Percentiles rank a stretch among this genome's conserved stretches.
Evolutionary conservation across 441 rosid genomes (phyloP).

Genomic region (Adansonia madagascariensis): DNA sequence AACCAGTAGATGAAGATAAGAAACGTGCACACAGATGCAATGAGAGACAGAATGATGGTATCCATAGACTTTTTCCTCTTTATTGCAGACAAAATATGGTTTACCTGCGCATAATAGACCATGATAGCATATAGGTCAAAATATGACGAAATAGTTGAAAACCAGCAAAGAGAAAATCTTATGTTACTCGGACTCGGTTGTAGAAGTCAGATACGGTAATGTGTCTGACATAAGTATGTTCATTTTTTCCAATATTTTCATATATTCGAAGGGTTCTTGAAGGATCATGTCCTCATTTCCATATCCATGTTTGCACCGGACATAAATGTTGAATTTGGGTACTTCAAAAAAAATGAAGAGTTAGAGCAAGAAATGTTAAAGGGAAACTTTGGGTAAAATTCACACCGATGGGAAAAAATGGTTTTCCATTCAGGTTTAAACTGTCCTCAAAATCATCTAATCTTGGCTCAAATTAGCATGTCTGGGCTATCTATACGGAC

Average conservation of each 20-base stretch:
- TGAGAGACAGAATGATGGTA: slow-evolving; percentile 82
- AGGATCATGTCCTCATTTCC: no score
- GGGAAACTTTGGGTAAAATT: background rate
- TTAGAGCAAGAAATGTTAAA: background rate
- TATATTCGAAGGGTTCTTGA: no score
- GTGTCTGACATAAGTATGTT: no score
- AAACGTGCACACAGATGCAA: slow-evolving; percentile 91
- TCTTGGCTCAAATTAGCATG: background rate
- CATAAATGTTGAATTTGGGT: no score
- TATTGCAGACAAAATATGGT: slow-evolving; percentile 70
- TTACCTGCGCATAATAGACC: slow-evolving; percentile 57
- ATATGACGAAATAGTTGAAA: background rate
- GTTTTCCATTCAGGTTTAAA: background rate
- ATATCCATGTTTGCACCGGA: no score
- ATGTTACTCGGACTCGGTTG: no score
- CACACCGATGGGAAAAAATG: background rate
- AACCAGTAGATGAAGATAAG: slow-evolving; percentile 91
- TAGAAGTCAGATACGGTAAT: no score
- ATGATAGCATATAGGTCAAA: background rate
- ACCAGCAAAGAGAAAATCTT: background rate
- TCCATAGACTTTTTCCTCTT: slow-evolving; percentile 97
- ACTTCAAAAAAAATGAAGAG: no score
- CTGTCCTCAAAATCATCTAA: background rate
- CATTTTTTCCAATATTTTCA: no score
- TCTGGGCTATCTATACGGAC: background rate